Evolutionary conservation across 2,329 filamentous ascomycete genomes (phyloP).

Genomic region (Botrytis fragariae): DNA sequence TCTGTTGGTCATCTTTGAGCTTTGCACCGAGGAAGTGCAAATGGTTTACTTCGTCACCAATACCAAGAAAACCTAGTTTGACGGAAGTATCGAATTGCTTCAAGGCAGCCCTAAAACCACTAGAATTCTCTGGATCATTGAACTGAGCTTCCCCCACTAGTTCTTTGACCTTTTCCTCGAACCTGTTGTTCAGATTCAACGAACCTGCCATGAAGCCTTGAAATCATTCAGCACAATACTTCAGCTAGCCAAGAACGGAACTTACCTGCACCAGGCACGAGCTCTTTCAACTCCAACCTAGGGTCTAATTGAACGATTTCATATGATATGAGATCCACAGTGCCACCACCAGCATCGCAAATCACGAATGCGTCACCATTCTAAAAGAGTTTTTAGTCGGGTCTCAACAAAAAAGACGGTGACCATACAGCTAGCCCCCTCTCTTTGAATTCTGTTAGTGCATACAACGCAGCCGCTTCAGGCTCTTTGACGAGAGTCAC

Average conservation of each 20-base stretch:
- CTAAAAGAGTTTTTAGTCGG: background rate
- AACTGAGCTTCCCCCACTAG: slow-evolving; percentile 34
- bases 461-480: slow-evolving; percentile 27
- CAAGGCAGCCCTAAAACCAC: slow-evolving; percentile 34
- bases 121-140: slow-evolving; percentile 33
- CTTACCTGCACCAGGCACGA: slow-evolving; percentile 30
- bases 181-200: slow-evolving; percentile 32
- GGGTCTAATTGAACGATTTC: slow-evolving; percentile 26
- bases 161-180: slow-evolving; percentile 30
- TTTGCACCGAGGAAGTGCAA: too few relatives aligned
- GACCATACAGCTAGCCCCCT: slow-evolving; percentile 10
- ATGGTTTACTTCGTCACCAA: too few relatives aligned
- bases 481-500: slow-evolving; percentile 26
- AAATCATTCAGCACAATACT: too few relatives aligned
- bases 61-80: too few relatives aligned
- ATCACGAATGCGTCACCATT: slow-evolving; percentile 37
- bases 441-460: slow-evolving; percentile 20
- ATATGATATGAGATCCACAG: slow-evolving; percentile 40
- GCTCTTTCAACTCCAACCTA: slow-evolving; percentile 32
- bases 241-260: background rate
- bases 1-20: slow-evolving; percentile 28
- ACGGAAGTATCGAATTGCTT: slow-evolving; percentile 32
- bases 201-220: slow-evolving; percentile 34
- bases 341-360: slow-evolving; percentile 39
- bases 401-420: background rate